Evolutionary conservation across 352 stramenopile genomes (phyloP).

Genomic region (Globisporangium uncinulatum): DNA sequence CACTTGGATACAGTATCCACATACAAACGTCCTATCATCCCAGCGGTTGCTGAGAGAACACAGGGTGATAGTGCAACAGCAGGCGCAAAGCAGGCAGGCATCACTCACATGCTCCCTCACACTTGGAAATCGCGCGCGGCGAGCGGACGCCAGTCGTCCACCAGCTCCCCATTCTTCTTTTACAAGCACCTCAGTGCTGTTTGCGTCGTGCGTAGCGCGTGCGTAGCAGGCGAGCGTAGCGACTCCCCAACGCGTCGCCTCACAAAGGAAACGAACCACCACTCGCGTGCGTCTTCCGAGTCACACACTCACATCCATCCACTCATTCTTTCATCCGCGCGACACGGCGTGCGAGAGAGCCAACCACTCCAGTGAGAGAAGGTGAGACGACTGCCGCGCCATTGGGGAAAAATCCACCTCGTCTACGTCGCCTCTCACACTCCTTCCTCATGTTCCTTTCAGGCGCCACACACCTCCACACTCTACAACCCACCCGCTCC

Average conservation of each 20-base stretch:
- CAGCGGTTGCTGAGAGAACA: not conserved
- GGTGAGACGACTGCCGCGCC: too few species aligned
- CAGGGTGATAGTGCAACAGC: not conserved
- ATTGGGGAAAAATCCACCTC: too few species aligned
- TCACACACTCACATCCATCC: too few species aligned
- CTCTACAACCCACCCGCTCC: too few species aligned
- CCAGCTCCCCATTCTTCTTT: not conserved
- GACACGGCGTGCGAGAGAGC: too few species aligned
- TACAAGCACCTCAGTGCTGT: too few species aligned
- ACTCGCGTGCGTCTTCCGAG: too few species aligned
- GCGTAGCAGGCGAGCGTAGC: not conserved
- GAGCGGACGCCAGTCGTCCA: conserved; percentile 2
- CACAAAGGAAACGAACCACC: too few species aligned
- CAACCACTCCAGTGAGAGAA: too few species aligned
- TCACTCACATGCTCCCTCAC: not conserved
- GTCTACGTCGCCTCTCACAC: not conserved
- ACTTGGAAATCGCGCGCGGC: not conserved
- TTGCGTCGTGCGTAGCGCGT: not conserved
- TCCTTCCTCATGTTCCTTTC: not conserved
- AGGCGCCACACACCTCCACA: not conserved
- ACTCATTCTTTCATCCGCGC: too few species aligned
- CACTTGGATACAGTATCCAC: not conserved
- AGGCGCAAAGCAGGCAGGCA: not conserved
- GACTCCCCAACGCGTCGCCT: too few species aligned
- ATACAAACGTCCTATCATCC: not conserved